Evolutionary conservation across 2,329 filamentous ascomycete genomes (phyloP), one percentile per base, ranked within the genome.

Genomic region (Chaetothyriales sp.): DNA sequence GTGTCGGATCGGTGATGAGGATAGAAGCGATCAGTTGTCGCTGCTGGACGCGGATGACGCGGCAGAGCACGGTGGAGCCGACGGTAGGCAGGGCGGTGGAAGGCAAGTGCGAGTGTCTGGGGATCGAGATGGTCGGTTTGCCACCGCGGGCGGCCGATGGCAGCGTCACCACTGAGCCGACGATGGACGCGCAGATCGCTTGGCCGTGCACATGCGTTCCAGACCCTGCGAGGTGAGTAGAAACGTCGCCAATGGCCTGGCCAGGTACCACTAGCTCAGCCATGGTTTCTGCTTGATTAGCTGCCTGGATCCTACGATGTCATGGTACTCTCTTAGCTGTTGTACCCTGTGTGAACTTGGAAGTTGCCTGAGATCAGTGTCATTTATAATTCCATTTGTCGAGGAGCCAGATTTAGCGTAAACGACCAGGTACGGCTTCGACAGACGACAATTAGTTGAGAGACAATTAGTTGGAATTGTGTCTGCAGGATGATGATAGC

Each of bases 21-120:
- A 97, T 95, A 19, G 85, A 83, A 50, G 94, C 83, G 22, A 83
- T 85, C 5, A 88, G 89, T 71, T 95, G 89, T 56, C 85, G 81
- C 46, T 86, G 84, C 66, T 86, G 84, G 52, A 95, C 83, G 47
- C 90, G 83, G 37, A 87, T 87, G 43, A 98, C 86, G 37, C 85
- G 81, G 57, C 86, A 89, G 43, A 98, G 78, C 43, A 97, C 87
- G 15, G 82, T 75, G 61, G 85, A 85, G 63, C 82, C 80, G 43
- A 95, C 86, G 59, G 86, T 81, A 1, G 92, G 92, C 64, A 56
- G 51, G 22, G 45, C 44, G 18, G 29, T 48, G 22, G 44, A 46
- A 15, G 44, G 2, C 33, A 15, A 40, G 33, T 15, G 10, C 13
- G 29, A 47, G 78, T 51, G 70, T 60, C 60, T 67, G 58, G 55